These are phyloP conservation scores for Termitomyces sp. DNA, from an alignment of 768 basidiomycete species.

Conservation along the genomic window DNA sequence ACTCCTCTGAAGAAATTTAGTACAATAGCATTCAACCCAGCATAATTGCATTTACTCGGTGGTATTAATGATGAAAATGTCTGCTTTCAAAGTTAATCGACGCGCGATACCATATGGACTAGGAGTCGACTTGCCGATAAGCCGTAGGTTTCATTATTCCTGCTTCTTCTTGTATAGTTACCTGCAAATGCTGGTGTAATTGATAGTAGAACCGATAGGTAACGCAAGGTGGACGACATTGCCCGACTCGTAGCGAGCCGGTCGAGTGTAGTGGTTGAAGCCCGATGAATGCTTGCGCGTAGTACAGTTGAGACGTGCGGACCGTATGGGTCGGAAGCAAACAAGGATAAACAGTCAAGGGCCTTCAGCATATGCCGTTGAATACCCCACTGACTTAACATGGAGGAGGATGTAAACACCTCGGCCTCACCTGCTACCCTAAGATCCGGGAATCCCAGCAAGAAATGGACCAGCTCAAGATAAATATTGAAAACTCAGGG, in stretches of 20 bases:
- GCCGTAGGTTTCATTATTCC: slow-evolving; percentile 13
- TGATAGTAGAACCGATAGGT: slow-evolving; percentile 3
- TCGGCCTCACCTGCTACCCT: too few relatives aligned
- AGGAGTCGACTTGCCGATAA: slow-evolving; percentile 11
- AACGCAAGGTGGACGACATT: not conserved
- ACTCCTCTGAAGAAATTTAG: slow-evolving; percentile 36
- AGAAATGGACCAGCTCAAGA: too few relatives aligned
- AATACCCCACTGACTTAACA: too few relatives aligned
- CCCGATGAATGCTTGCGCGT: not conserved
- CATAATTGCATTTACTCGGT: slow-evolving; percentile 9
- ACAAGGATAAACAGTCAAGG: not conserved
- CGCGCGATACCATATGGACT: not conserved
- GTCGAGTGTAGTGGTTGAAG: not conserved
- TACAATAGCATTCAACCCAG: not conserved
- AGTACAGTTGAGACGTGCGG: not conserved
- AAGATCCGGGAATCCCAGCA: too few relatives aligned
- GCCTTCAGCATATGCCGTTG: too few relatives aligned
- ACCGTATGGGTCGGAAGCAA: not conserved
- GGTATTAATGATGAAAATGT: slow-evolving; percentile 16
- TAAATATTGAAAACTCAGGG: too few relatives aligned
- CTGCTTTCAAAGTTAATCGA: slow-evolving; percentile 7
- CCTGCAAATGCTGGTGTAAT: slow-evolving; percentile 1
- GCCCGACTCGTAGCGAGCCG: slow-evolving; percentile 8
- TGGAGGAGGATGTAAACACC: too few relatives aligned
- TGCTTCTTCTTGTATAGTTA: slow-evolving; percentile 9